phyloP scores from a whole-genome alignment of 352 stramenopile genomes.

The Pythium pyrilobum region DNA sequence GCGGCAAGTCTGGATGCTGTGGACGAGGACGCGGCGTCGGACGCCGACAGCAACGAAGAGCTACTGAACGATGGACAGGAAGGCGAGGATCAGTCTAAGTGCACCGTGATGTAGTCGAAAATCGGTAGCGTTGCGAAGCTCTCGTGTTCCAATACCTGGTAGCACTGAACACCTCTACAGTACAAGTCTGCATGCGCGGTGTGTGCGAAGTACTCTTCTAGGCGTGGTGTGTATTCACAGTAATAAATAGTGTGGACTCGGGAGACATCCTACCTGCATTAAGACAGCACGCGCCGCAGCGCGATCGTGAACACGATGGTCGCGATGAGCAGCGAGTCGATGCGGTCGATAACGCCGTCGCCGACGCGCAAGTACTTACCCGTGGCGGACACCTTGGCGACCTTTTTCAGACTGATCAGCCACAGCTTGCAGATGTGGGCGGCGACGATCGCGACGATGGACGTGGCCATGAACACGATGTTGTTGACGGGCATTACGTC shows the following conservation, averaged over 20 bases:
- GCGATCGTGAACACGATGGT: conserved; percentile 35
- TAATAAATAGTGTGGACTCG: conserved; percentile 3
- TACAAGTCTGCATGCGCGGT: too few relatives aligned
- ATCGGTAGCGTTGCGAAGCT: too few relatives aligned
- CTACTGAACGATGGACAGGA: not conserved
- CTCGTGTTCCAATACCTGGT: too few relatives aligned
- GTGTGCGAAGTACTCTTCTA: not conserved
- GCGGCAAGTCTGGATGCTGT: not conserved
- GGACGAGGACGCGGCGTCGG: not conserved
- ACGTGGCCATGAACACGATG: conserved; percentile 26
- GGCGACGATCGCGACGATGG: conserved; percentile 34
- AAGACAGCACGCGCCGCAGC: conserved; percentile 7
- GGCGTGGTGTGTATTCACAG: not conserved
- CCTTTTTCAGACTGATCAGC: conserved; percentile 57
- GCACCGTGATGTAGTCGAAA: conserved; percentile 11
- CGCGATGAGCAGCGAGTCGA: conserved; percentile 59
- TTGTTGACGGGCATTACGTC: conserved; percentile 9
- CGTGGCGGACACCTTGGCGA: conserved; percentile 39
- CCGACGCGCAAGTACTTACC: conserved; percentile 38
- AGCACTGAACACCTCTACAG: too few relatives aligned
- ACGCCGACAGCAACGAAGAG: conserved; percentile 16
- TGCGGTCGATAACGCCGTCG: conserved; percentile 47
- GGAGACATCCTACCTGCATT: not conserved
- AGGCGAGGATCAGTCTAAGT: conserved; percentile 3
- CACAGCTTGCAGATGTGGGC: conserved; percentile 55